These are phyloP conservation scores for Gloeophyllum trabeum DNA, from an alignment of 768 basidiomycete genomes.

Conservation along the genomic window DNA sequence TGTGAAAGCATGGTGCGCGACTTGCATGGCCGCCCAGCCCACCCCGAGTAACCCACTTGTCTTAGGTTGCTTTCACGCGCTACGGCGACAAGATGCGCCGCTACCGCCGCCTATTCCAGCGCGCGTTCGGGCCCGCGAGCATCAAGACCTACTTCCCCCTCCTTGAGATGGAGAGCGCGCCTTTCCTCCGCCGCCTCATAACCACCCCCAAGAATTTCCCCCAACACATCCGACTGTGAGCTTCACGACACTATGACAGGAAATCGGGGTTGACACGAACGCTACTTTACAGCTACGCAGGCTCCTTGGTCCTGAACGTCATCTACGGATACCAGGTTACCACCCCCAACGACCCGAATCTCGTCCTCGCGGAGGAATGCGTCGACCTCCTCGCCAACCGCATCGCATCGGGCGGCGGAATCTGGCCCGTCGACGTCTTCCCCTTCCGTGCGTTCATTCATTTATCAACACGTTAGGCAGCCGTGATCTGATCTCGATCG, in stretches of 20 bases:
- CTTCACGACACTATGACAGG: background rate
- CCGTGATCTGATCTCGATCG: background rate
- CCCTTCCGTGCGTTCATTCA: background rate
- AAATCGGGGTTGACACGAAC: background rate
- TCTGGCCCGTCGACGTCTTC: conserved; percentile 11
- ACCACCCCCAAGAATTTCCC: conserved; percentile 9
- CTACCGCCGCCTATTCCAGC: conserved; percentile 21
- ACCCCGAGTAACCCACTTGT: background rate
- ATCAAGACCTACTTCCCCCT: conserved; percentile 10
- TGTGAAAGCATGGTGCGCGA: background rate
- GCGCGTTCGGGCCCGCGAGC: conserved; percentile 20
- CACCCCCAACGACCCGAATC: conserved; percentile 9
- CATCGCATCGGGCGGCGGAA: conserved; percentile 20
- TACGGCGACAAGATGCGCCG: conserved; percentile 14
- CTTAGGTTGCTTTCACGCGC: background rate
- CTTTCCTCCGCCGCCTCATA: conserved; percentile 10
- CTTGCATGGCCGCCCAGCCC: background rate
- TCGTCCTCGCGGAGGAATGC: conserved; percentile 22
- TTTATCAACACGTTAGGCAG: background rate
- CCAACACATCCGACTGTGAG: conserved; percentile 13
- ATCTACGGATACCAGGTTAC: conserved; percentile 11
- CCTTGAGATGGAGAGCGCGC: conserved; percentile 7
- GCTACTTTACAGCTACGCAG: conserved; percentile 4
- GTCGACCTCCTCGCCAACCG: conserved; percentile 19
- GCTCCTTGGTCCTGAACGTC: conserved; percentile 5